Conservation (phyloP, 352 stramenopile species). For the Hyaloperonospora brassicae region DNA sequence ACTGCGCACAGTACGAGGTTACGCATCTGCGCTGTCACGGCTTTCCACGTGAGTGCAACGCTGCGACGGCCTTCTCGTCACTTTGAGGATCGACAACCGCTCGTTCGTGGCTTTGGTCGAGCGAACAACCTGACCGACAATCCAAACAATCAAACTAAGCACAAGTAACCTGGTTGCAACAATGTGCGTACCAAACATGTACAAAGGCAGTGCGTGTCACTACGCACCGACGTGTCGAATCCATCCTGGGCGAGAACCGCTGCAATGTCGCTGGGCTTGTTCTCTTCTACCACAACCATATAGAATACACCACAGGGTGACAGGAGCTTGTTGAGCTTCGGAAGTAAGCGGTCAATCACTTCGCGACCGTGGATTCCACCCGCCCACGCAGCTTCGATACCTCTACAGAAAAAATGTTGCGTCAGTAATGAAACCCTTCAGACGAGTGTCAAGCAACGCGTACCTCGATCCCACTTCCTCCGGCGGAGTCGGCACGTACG, state of each 20-base stretch:
- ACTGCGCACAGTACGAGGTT: too few species aligned
- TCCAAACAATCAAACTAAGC: conserved; percentile 24
- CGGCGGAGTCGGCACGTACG: conserved; percentile 95
- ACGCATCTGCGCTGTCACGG: too few species aligned
- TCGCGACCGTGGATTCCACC: conserved; percentile 89
- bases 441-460: conserved; percentile 6
- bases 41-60: too few species aligned
- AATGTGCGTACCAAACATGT: background rate
- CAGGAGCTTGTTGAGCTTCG: conserved; percentile 81
- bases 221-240: conserved; percentile 57
- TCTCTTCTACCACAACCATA: conserved; percentile 96
- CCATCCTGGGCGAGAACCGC: conserved; percentile 54
- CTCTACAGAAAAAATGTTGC: conserved; percentile 25
- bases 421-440: background rate
- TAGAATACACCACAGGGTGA: conserved; percentile 89
- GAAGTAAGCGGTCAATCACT: conserved; percentile 93
- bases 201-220: background rate
- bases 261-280: conserved; percentile 91
- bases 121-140: conserved; percentile 39
- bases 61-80: conserved; percentile 23
- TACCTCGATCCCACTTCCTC: conserved; percentile 91
- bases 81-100: conserved; percentile 68
- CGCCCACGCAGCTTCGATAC: conserved; percentile 95
- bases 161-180: background rate
- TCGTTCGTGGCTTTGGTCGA: conserved; percentile 69